Conservation (phyloP, 169 alveolate species). For the Plasmodium chabaudi region DNA sequence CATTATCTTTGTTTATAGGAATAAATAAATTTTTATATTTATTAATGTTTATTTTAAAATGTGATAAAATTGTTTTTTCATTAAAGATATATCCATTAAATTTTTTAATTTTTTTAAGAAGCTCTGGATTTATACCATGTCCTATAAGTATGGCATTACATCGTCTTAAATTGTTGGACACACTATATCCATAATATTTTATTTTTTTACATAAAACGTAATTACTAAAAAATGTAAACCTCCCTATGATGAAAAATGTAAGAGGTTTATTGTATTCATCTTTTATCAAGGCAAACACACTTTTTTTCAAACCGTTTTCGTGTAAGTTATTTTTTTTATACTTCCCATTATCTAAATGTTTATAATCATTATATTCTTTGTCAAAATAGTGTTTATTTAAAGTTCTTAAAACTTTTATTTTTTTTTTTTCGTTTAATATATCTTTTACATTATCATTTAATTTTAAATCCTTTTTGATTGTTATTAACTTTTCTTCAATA, state of each 20-base stretch:
- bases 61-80: constrained; percentile 26
- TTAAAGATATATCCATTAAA: constrained; percentile 41
- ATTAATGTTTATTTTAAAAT: constrained; percentile 21
- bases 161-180: constrained; percentile 31
- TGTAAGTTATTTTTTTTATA: too few relatives aligned
- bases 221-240: constrained; percentile 30
- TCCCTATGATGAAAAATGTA: constrained; percentile 45
- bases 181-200: constrained; percentile 40
- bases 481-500: constrained; percentile 31
- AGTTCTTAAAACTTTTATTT: constrained; percentile 20
- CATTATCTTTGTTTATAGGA: constrained; percentile 55
- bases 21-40: constrained; percentile 25
- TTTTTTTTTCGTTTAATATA: constrained; percentile 39
- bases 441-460: constrained; percentile 34
- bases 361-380: constrained; percentile 34
- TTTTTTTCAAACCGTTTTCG: not conserved
- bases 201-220: constrained; percentile 20
- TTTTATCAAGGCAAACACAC: not conserved
- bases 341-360: not conserved
- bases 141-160: constrained; percentile 42
- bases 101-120: constrained; percentile 25
- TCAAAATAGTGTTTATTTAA: constrained; percentile 55
- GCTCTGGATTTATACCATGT: constrained; percentile 23
- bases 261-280: constrained; percentile 34
- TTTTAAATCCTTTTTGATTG: constrained; percentile 28